Conservation (phyloP, 176 grass and related monocot genomes). For the Ampelocalamus luodianensis region DNA sequence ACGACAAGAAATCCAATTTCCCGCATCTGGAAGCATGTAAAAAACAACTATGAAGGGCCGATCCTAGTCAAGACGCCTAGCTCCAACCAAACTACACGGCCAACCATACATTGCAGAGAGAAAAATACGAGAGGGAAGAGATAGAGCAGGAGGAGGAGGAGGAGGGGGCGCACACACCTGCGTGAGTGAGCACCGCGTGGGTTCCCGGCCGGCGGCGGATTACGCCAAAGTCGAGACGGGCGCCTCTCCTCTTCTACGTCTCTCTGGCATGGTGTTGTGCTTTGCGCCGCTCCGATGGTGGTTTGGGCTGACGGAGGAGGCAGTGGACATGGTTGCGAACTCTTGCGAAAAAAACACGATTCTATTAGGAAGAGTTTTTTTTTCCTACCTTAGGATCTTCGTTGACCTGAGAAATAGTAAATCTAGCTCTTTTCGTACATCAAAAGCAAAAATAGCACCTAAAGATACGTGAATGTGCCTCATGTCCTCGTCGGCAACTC, state of each 20-base stretch:
- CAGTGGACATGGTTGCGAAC: not conserved
- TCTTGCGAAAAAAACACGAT: constrained; percentile 37
- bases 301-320: not conserved
- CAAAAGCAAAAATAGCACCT: no score
- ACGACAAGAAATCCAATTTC: not conserved
- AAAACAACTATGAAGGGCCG: not conserved
- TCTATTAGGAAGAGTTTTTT: not conserved
- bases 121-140: no score
- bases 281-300: not conserved
- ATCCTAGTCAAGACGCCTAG: not conserved
- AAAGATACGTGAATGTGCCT: no score
- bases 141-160: no score
- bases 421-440: no score
- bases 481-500: no score
- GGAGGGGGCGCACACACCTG: constrained; percentile 26
- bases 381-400: no score
- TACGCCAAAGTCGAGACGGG: constrained; percentile 3
- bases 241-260: not conserved
- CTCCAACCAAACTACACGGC: no score
- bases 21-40: not conserved
- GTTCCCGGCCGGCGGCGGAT: constrained; percentile 27
- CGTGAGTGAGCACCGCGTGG: not conserved
- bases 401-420: no score
- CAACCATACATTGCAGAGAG: no score
- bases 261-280: not conserved